These are phyloP conservation scores for Streptanthus diversifolius DNA, from an alignment of 345 rosid species.

Conservation along the genomic window DNA sequence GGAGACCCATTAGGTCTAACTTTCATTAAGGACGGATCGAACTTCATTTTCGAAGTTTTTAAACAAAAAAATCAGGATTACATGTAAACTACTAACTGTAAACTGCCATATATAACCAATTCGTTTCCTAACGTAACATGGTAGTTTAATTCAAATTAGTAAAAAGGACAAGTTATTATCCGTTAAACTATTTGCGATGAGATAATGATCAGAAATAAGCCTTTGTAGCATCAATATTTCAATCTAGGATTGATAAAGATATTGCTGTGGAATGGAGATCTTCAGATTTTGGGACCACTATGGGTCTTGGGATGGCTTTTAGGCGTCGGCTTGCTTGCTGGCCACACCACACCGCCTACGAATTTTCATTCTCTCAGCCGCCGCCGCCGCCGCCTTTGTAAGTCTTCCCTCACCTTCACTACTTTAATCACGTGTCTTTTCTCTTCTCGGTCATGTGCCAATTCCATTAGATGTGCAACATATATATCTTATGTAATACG, in stretches of 20 bases:
- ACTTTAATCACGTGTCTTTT: slow-evolving; percentile 20
- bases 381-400: slow-evolving; percentile 26
- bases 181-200: neutral
- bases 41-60: neutral
- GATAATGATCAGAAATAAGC: neutral
- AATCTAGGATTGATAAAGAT: neutral
- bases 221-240: neutral
- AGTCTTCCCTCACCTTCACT: slow-evolving; percentile 7
- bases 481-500: slow-evolving; percentile 6
- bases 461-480: slow-evolving; percentile 1
- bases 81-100: no score
- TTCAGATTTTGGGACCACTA: slow-evolving; percentile 31
- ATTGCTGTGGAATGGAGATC: slow-evolving; percentile 10
- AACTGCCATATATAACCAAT: neutral
- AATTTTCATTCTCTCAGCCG: slow-evolving; percentile 15
- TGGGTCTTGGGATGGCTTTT: slow-evolving; percentile 19
- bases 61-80: no score
- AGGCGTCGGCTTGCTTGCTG: slow-evolving; percentile 31
- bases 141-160: neutral
- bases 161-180: neutral
- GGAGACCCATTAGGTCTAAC: no score
- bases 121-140: neutral
- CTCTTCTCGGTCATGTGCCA: slow-evolving; percentile 21
- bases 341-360: slow-evolving; percentile 25
- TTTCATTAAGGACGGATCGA: neutral